Percentiles rank a stretch among this genome's conserved stretches.
Conservation (phyloP, 805 yeast genomes). For the Pichia nanzhaoensis region DNA sequence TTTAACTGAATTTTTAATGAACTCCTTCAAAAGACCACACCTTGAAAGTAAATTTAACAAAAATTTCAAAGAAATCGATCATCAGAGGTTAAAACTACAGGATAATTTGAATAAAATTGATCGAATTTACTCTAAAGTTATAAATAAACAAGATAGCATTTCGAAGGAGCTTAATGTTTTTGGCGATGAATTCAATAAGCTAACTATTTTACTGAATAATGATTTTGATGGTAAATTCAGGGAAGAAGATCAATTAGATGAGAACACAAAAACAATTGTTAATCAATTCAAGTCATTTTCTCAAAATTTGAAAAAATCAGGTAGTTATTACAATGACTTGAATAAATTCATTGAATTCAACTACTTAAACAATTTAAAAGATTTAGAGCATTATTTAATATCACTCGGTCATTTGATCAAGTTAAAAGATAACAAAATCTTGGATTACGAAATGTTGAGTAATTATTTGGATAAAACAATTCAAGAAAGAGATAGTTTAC, state of each 20-base stretch:
- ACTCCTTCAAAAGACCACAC: slow-evolving; percentile 77
- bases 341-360: slow-evolving; percentile 62
- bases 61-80: slow-evolving; percentile 78
- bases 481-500: slow-evolving; percentile 44
- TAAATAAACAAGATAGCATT: slow-evolving; percentile 66
- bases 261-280: slow-evolving; percentile 22
- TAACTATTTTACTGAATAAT: slow-evolving; percentile 37
- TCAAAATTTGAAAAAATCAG: slow-evolving; percentile 35
- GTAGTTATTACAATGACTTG: slow-evolving; percentile 21
- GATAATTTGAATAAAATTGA: slow-evolving; percentile 78
- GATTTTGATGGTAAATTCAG: slow-evolving; percentile 29
- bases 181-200: slow-evolving; percentile 58
- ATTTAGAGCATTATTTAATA: slow-evolving; percentile 73
- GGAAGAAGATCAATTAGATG: slow-evolving; percentile 18
- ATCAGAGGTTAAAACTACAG: slow-evolving; percentile 74
- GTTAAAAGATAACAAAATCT: slow-evolving; percentile 82
- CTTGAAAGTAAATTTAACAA: slow-evolving; percentile 49
- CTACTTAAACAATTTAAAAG: slow-evolving; percentile 75
- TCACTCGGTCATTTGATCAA: slow-evolving; percentile 65
- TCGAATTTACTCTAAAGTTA: slow-evolving; percentile 63
- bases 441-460: slow-evolving; percentile 80
- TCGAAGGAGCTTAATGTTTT: slow-evolving; percentile 68
- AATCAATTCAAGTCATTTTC: slow-evolving; percentile 31
- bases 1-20: slow-evolving; percentile 86
- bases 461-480: slow-evolving; percentile 71